Evolutionary conservation across 495 filamentous ascomycete genomes (phyloP).

Genomic region (Aspergillus saccharolyticus): DNA sequence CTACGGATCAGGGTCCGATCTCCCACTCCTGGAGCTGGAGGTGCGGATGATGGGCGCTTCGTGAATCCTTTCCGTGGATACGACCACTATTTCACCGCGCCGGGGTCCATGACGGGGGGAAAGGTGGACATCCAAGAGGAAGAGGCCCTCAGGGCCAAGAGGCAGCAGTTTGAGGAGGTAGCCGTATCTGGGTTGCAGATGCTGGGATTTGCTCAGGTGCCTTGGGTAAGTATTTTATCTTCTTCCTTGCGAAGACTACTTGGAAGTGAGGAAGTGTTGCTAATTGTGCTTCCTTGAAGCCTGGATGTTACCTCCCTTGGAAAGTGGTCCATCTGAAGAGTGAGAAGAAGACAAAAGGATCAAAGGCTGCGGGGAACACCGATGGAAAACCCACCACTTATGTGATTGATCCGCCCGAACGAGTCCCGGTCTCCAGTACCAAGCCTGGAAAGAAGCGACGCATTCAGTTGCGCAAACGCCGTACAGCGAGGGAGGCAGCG

Average conservation of each 20-base stretch:
- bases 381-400: constrained; percentile 21
- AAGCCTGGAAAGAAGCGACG: constrained; percentile 48
- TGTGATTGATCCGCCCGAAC: constrained; percentile 22
- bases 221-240: constrained; percentile 32
- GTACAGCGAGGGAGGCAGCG: constrained; percentile 23
- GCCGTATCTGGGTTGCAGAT: constrained; percentile 38
- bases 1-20: constrained; percentile 40
- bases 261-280: background rate
- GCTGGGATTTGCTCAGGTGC: constrained; percentile 29
- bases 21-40: constrained; percentile 29
- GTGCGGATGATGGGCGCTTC: constrained; percentile 31
- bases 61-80: constrained; percentile 43
- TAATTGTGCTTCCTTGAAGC: constrained; percentile 18
- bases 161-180: constrained; percentile 36
- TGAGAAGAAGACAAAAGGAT: constrained; percentile 34
- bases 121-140: constrained; percentile 8
- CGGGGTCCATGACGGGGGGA: constrained; percentile 22
- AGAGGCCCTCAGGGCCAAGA: constrained; percentile 10
- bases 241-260: background rate
- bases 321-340: constrained; percentile 36
- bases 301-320: constrained; percentile 43
- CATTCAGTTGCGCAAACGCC: constrained; percentile 37
- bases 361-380: constrained; percentile 20
- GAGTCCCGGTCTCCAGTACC: constrained; percentile 32
- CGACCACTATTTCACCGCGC: constrained; percentile 40